Base-by-base conservation (phyloP, 177 flowering plant species). In the Vitis hybrid region DNA sequence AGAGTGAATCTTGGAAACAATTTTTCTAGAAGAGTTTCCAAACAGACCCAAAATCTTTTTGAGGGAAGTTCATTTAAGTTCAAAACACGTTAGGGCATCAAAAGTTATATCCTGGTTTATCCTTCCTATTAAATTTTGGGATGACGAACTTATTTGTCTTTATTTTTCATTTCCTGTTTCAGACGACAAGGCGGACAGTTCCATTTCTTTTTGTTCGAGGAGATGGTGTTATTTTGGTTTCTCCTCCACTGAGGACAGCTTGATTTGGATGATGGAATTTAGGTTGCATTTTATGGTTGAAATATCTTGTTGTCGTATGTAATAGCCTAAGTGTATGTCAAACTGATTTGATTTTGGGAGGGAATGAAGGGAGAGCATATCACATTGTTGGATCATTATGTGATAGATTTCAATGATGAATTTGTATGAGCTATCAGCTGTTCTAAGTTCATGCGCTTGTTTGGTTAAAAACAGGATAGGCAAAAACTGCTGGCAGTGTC, bases 121-220 rank as follows among this genome's bases (percentile, higher is more conserved):
- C 62, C 15, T 60, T 58, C 11, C 11, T 23, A 45, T 65, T 21
- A 13, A 21, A 10, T 4, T 65, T 65, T 50, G 9, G 8, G 30
- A n/a, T 55, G 45, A 60, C 56, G 14, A 21, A 51, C 56, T 69
- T 50, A 12, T 66, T 14, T 56, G 15, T 10, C 50, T 15, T 60
- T 59, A 54, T 49, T 21, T 66, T 58, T 19, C 19, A 10, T 60
- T 26, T 72, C 61, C n/a, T 21, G 48, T 80, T 77, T 32, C 96
- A 93, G 98, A 83, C 96, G 9, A 90, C 97, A 34, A 90, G 68
- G 83, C 86, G 97, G 6, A 89, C 84, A 1, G 87, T 94, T 72
- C 93, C 94, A 0, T 92, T 86, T 79, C 94, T 94, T 56, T 94
- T 94, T 81, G 97, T 94, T 3, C 80, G 97, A 81, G 98, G 98